Conservation (phyloP, 306 rosid genomes). For the Parietaria judaica region DNA sequence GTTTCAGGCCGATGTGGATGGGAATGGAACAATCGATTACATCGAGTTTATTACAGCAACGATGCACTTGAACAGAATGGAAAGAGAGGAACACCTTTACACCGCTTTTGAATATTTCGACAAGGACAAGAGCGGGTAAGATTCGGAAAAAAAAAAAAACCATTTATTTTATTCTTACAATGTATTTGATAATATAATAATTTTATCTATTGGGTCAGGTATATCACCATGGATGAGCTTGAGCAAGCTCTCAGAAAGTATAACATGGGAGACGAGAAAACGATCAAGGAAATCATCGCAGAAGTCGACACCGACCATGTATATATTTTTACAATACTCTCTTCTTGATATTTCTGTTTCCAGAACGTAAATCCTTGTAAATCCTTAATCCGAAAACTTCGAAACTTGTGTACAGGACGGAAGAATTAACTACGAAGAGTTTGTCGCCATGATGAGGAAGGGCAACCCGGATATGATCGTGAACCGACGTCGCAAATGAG, state of each 20-base stretch:
- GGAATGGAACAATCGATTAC: conserved; percentile 88
- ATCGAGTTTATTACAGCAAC: conserved; percentile 92
- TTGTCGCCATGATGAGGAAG: conserved; percentile 94
- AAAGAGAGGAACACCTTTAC: conserved; percentile 85
- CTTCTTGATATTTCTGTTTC: not conserved
- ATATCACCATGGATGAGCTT: conserved; percentile 82
- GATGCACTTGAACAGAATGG: conserved; percentile 94
- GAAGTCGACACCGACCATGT: conserved; percentile 90
- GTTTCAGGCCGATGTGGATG: conserved; percentile 92
- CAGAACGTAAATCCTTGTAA: not conserved
- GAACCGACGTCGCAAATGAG: conserved; percentile 59
- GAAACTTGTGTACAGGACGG: conserved; percentile 56
- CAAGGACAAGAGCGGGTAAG: conserved; percentile 86
- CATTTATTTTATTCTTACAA: conserved; percentile 12
- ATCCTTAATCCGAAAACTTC: not conserved
- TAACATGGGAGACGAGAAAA: conserved; percentile 84
- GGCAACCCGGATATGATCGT: conserved; percentile 60
- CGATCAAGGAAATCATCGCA: conserved; percentile 91
- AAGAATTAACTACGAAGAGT: conserved; percentile 81
- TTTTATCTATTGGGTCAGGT: conserved; percentile 34
- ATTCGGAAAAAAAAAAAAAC: not conserved
- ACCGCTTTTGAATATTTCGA: conserved; percentile 91
- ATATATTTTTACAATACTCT: conserved; percentile 8
- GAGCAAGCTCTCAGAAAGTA: conserved; percentile 82
- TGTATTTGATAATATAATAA: not conserved